Conservation (phyloP, 2,329 filamentous ascomycete genomes). For the Botrytis aclada region DNA sequence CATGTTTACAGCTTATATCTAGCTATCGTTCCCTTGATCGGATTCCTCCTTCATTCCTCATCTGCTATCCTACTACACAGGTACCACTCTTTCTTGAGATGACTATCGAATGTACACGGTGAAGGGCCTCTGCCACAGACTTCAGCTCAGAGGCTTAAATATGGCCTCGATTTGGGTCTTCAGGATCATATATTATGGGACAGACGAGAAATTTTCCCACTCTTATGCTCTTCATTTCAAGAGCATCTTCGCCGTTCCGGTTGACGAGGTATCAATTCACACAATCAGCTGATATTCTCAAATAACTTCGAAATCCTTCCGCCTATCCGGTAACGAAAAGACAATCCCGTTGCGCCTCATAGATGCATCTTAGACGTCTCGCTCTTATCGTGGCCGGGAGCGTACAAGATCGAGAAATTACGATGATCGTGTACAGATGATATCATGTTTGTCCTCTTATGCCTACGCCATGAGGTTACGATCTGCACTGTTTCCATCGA, state of each 20-base stretch:
- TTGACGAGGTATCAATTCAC: background rate
- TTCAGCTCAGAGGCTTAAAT: background rate
- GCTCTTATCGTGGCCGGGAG: background rate
- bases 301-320: background rate
- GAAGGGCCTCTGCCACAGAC: background rate
- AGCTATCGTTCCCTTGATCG: background rate
- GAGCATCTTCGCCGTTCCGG: background rate
- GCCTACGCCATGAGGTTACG: no score
- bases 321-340: background rate
- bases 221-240: background rate
- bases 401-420: slow-evolving; percentile 4
- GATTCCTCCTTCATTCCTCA: background rate
- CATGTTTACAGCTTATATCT: no score
- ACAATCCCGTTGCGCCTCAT: background rate
- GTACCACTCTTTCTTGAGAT: background rate
- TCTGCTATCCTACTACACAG: background rate
- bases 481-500: background rate
- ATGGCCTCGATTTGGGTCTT: slow-evolving; percentile 1
- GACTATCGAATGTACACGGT: background rate
- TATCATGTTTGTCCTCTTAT: slow-evolving; percentile 10
- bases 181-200: slow-evolving; percentile 9
- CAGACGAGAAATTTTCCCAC: background rate
- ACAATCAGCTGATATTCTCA: background rate
- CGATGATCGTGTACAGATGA: background rate
- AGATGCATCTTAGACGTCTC: background rate